These are phyloP conservation scores for Hyaloperonospora arabidopsidis DNA, from an alignment of 352 stramenopile genomes.

Conservation along the genomic window DNA sequence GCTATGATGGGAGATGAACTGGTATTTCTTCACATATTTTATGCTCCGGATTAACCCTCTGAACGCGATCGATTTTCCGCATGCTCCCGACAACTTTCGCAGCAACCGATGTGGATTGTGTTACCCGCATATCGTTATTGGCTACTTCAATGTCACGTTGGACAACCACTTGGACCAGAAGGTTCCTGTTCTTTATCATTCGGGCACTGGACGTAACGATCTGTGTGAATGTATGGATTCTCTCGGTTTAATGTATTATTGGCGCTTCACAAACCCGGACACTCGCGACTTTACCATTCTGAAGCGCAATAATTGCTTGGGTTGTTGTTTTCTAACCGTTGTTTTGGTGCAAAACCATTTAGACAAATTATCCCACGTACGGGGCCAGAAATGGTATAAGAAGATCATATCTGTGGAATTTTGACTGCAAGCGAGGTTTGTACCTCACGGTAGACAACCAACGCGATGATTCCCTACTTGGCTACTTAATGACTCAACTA, in stretches of 20 bases:
- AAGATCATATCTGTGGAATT: slow-evolving; percentile 17
- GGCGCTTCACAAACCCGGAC: slow-evolving; percentile 12
- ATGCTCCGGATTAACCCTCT: slow-evolving; percentile 8
- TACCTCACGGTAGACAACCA: not conserved
- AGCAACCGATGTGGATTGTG: not conserved
- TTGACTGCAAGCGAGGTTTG: slow-evolving; percentile 1
- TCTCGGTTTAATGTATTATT: slow-evolving; percentile 9
- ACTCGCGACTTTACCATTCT: slow-evolving; percentile 6
- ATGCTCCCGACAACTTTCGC: slow-evolving; percentile 1
- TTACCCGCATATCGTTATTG: not conserved
- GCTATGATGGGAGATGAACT: not conserved
- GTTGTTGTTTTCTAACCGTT: slow-evolving; percentile 13
- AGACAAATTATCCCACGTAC: slow-evolving; percentile 2
- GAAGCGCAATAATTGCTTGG: slow-evolving; percentile 7
- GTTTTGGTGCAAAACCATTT: slow-evolving; percentile 11
- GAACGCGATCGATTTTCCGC: slow-evolving; percentile 2
- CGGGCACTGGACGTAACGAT: not conserved
- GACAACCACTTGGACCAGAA: not conserved
- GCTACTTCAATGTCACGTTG: not conserved
- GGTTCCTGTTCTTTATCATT: not conserved
- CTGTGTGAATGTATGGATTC: slow-evolving; percentile 12
- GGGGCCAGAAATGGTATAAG: slow-evolving; percentile 12
- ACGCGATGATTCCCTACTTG: slow-evolving; percentile 7
- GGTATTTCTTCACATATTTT: slow-evolving; percentile 11
- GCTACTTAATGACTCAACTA: slow-evolving; percentile 1